Evolutionary conservation across 805 yeast species (phyloP).

Genomic region (Candida rishiriensis): DNA sequence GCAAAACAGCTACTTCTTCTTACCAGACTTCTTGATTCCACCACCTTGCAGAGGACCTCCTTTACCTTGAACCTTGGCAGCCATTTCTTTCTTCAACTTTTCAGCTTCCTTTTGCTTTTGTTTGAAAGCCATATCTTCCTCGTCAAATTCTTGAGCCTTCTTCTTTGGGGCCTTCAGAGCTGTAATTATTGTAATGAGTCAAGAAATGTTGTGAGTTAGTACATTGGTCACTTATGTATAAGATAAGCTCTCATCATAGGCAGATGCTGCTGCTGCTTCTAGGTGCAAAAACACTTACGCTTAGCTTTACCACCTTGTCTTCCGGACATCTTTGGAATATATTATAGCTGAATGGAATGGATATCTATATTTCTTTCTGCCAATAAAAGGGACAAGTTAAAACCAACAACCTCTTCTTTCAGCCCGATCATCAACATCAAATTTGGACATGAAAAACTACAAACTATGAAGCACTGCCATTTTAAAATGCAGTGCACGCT

Average conservation of each 20-base stretch:
- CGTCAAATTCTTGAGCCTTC: slow-evolving; percentile 69
- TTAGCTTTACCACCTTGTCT: slow-evolving; percentile 97
- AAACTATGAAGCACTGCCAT: too few species aligned
- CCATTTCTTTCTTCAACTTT: slow-evolving; percentile 87
- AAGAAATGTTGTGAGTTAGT: slow-evolving; percentile 5
- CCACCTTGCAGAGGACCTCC: slow-evolving; percentile 85
- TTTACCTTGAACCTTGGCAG: slow-evolving; percentile 79
- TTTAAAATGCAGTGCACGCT: too few species aligned
- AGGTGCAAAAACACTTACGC: slow-evolving; percentile 43
- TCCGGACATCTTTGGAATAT: slow-evolving; percentile 61
- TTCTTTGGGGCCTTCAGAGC: slow-evolving; percentile 80
- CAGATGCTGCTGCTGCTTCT: too few species aligned
- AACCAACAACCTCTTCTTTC: too few species aligned
- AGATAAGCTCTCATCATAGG: not conserved
- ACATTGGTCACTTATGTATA: not conserved
- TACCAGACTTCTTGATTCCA: slow-evolving; percentile 89
- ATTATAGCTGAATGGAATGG: too few species aligned
- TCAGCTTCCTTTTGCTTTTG: slow-evolving; percentile 94
- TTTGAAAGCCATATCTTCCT: slow-evolving; percentile 86
- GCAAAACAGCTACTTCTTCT: slow-evolving; percentile 34
- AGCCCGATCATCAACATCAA: too few species aligned
- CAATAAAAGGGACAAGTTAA: too few species aligned
- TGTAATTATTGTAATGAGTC: slow-evolving; percentile 7
- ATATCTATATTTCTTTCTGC: too few species aligned
- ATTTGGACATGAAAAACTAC: too few species aligned